Base-by-base conservation (phyloP, 257 asterid species). In the Primulina tabacum region DNA sequence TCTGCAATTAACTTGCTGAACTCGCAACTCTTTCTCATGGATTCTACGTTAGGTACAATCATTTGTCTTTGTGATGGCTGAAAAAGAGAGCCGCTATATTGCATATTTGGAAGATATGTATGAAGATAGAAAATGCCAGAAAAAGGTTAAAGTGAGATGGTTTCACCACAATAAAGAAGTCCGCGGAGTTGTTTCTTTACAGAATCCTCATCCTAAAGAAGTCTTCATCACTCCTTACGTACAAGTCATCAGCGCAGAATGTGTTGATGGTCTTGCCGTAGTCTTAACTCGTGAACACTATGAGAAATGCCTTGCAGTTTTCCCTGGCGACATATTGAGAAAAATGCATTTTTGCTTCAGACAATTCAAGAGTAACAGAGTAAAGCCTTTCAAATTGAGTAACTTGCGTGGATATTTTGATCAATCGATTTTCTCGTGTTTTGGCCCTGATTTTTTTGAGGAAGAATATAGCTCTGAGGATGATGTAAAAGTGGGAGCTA, bases 101-200 rank as follows among this genome's bases (percentile, higher is more conserved):
- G 97, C 99, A 50, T 91, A 91, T 77, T 76, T 94, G 75, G 98
- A 91, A 81, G 99, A 94, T 75, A 88, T 94, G 97, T 94, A 94
- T n/a, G 98, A 91, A 85, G 98, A 94, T 77, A 75, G 89, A 64
- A 94, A 94, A 86, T 76, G 86, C 83, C 96, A 89, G 76, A 92
- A 87, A 84, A 94, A 89, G 81, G 98, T 89, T 78, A 94, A 89
- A 87, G 97, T 94, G 60, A 86, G 99, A 84, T 94, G 98, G 99
- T 94, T 94, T 80, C 97, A 94, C 81, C 87, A 89, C 63, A 83
- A 83, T 67, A 83, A 83, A 80, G 97, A 94, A 88, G 97, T 94
- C 80, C 83, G 69, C 73, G 95, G 96, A 53, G 83, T 83, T 62
- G 87, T 85, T 71, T 72, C 95, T 32, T 68, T 89, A 43, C 74